Evolutionary conservation across 202 grass and related monocot genomes (phyloP).

Genomic region (Musa balbisiana): DNA sequence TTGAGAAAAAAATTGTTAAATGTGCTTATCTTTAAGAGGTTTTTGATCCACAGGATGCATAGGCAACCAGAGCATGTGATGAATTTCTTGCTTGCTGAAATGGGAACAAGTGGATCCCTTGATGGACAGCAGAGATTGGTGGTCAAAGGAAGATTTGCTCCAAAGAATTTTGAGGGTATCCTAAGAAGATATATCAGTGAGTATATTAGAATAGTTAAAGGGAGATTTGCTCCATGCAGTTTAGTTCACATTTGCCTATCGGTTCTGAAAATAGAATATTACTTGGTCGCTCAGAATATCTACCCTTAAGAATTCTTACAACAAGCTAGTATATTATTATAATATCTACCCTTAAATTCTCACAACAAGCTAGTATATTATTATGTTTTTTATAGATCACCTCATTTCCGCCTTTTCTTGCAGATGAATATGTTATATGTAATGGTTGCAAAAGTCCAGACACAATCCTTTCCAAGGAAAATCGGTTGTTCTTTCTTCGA

Average conservation of each 20-base stretch:
- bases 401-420: constrained; percentile 19
- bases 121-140: constrained; percentile 97
- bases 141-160: constrained; percentile 89
- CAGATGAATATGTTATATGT: constrained; percentile 98
- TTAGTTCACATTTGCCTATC: neutral
- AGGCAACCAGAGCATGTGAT: constrained; percentile 97
- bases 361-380: neutral
- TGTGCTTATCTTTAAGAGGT: neutral
- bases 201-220: neutral
- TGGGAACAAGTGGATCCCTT: constrained; percentile 97
- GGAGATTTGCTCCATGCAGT: neutral
- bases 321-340: no score
- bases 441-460: constrained; percentile 98
- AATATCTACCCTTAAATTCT: neutral
- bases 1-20: neutral
- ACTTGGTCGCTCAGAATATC: neutral
- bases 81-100: constrained; percentile 91
- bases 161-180: constrained; percentile 93
- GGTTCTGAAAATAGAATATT: neutral
- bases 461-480: constrained; percentile 97
- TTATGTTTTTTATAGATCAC: neutral
- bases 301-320: neutral
- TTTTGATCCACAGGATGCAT: constrained; percentile 72
- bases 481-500: constrained; percentile 86
- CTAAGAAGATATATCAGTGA: constrained; percentile 96